Conservation (phyloP, 2,329 filamentous ascomycete species). For the Penicillium palitans region DNA sequence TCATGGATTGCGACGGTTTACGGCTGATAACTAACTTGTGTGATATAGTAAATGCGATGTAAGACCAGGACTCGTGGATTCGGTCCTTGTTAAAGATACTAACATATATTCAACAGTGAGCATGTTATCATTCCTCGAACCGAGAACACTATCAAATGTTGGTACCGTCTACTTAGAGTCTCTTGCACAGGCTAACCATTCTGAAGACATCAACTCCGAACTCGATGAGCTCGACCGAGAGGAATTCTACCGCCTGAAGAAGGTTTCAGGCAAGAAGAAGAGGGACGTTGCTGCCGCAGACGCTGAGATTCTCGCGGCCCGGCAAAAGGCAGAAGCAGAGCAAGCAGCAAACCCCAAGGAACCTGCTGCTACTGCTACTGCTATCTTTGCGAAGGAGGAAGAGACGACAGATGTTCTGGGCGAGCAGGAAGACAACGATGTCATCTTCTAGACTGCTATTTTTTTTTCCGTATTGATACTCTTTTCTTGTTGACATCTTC, state of each 20-base stretch:
- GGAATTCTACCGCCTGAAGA: conserved; percentile 97
- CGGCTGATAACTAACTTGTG: conserved; percentile 23
- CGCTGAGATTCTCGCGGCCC: conserved; percentile 67
- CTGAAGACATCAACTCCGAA: conserved; percentile 91
- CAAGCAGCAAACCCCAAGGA: conserved; percentile 53
- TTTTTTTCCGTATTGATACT: conserved; percentile 25
- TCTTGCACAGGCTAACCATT: conserved; percentile 4
- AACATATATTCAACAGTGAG: conserved; percentile 37
- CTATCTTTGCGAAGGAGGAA: conserved; percentile 41
- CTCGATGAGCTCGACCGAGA: conserved; percentile 96
- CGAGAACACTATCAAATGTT: conserved; percentile 99
- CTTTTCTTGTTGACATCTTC: conserved; percentile 13
- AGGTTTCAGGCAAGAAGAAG: conserved; percentile 84
- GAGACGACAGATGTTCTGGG: conserved; percentile 67
- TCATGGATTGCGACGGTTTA: background rate
- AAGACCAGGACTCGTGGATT: conserved; percentile 36
- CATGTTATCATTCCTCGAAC: conserved; percentile 90
- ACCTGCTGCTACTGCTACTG: conserved; percentile 37
- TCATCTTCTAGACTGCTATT: conserved; percentile 67
- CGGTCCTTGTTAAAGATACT: conserved; percentile 5
- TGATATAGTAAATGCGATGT: conserved; percentile 83
- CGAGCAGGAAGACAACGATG: conserved; percentile 75
- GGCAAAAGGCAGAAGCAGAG: conserved; percentile 47
- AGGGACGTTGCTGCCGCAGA: conserved; percentile 71
- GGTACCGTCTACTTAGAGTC: conserved; percentile 4